Evolutionary conservation across 495 filamentous ascomycete species (phyloP).

Genomic region (Tuber brumale): DNA sequence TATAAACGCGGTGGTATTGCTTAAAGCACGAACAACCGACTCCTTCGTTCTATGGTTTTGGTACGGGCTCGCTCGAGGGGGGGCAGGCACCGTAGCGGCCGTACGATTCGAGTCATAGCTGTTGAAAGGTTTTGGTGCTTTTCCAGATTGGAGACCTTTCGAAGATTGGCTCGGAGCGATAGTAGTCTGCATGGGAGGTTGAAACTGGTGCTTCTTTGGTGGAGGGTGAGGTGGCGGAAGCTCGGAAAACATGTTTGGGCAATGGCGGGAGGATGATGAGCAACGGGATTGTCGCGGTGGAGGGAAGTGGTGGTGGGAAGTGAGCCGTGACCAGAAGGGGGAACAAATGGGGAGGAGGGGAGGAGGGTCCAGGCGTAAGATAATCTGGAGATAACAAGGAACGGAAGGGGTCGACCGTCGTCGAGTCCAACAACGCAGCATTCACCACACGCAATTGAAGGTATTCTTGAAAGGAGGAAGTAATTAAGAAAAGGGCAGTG

Average conservation of each 20-base stretch:
- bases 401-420: slow-evolving; percentile 1
- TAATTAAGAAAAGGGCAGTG: not conserved
- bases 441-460: slow-evolving; percentile 4
- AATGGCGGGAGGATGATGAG: not conserved
- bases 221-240: not conserved
- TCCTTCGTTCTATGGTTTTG: slow-evolving; percentile 13
- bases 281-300: not conserved
- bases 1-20: slow-evolving; percentile 24
- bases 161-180: not conserved
- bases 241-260: not conserved
- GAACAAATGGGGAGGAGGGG: not conserved
- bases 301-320: not conserved
- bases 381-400: not conserved
- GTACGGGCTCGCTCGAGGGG: not conserved
- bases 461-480: not conserved
- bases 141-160: not conserved
- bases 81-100: not conserved
- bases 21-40: slow-evolving; percentile 21
- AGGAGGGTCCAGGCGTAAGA: not conserved
- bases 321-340: slow-evolving; percentile 1
- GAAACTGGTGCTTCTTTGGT: not conserved
- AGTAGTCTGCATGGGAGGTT: not conserved
- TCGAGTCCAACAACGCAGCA: slow-evolving; percentile 1
- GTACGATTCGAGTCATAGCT: slow-evolving; percentile 4
- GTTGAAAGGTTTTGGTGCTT: not conserved